Base-by-base conservation (phyloP, 305 asterid genomes). In the Fraxinus xanthoxyloides region DNA sequence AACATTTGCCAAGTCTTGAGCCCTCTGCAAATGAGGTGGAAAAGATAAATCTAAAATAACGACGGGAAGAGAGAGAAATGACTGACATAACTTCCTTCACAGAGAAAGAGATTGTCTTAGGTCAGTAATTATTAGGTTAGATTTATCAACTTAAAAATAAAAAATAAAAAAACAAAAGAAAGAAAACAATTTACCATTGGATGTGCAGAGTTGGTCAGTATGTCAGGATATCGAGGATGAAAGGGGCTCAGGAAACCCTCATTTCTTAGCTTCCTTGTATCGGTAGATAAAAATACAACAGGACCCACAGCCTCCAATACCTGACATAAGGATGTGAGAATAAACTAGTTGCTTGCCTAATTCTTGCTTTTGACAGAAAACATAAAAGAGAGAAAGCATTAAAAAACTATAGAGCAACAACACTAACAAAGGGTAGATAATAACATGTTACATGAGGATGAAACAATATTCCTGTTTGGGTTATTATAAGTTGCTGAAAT, bases 231-330 rank as follows among this genome's bases (percentile, higher is more conserved):
- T 88, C 99, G 92, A 85, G 99, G 99, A 88, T 96, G 99, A 87
- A 96, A 96, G 65, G 99, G 99, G 81, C 99, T 96, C 79, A 96
- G 87, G 87, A 94, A 96, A 65, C 99, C 67, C 92, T 96, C 99
- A 72, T 96, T 96, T 67, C 99, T 91, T 86, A 96, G 88, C 93
- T 96, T 96, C 90, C 98, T 91, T 75, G 98, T 96, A 88, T 96
- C 99, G 15, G 98, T 90, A 51, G 98, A 94, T 85, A 96, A 91
- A 87, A 94, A 94, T 82, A 96, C 92, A 79, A 92, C 91, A 83
- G 99, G 99, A 80, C 99, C 99, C 80, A 96, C 96, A 84, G 99
- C 99, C 90, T 96, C 98, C 83, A 96, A 87, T 65, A 96, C 98
- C 99, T 96, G 95, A 76, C 79, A 80, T 63, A 85, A 79, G 51